Evolutionary conservation across 1,284 basidiomycete species (phyloP).

Genomic region (Cystobasidiaceae sp.): DNA sequence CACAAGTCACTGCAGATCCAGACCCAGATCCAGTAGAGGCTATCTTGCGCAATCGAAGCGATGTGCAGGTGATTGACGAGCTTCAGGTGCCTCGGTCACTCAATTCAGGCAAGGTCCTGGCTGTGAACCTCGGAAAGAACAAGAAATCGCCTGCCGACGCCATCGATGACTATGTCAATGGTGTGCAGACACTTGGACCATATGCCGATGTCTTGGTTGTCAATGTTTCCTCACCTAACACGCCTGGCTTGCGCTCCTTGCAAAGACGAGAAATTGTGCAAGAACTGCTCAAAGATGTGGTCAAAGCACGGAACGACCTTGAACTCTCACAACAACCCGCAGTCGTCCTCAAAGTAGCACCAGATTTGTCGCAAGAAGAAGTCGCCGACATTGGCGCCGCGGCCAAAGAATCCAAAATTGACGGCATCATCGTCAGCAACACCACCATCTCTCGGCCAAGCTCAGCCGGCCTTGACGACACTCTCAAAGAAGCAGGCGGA

Average conservation of each 20-base stretch:
- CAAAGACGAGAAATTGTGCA: constrained; percentile 73
- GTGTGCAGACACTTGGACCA: constrained; percentile 76
- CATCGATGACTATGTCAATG: constrained; percentile 79
- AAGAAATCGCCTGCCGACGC: constrained; percentile 77
- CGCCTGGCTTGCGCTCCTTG: constrained; percentile 83
- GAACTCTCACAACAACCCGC: constrained; percentile 57
- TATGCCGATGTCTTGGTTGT: constrained; percentile 90
- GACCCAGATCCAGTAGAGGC: constrained; percentile 41
- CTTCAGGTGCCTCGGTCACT: constrained; percentile 60
- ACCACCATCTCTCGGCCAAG: constrained; percentile 80
- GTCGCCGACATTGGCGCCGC: constrained; percentile 80
- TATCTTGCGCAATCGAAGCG: constrained; percentile 45
- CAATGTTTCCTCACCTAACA: constrained; percentile 96
- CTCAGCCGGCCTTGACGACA: constrained; percentile 38
- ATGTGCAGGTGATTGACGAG: constrained; percentile 43
- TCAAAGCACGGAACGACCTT: constrained; percentile 66
- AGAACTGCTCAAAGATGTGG: constrained; percentile 67
- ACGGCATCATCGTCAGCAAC: constrained; percentile 96
- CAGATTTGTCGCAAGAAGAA: constrained; percentile 75
- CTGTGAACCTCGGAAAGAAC: constrained; percentile 95
- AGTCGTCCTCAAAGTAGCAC: constrained; percentile 88
- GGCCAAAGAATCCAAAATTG: constrained; percentile 66
- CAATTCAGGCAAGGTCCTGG: constrained; percentile 67
- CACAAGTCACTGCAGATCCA: constrained; percentile 39
- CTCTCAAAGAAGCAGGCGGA: constrained; percentile 65